phyloP scores from a whole-genome alignment of 441 rosid species.

The Biscutella laevigata region DNA sequence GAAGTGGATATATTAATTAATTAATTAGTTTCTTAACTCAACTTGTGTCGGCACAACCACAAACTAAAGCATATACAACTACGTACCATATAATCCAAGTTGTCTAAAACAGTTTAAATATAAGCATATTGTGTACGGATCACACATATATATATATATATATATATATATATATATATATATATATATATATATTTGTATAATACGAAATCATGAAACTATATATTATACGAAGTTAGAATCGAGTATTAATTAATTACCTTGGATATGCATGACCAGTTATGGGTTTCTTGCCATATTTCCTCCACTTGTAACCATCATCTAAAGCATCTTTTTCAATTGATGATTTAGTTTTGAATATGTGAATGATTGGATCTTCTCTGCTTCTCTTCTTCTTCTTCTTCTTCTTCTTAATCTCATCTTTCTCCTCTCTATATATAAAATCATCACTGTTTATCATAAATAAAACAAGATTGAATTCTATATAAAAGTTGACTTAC shows the following conservation, averaged over 20 bases:
- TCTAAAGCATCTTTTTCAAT: neutral
- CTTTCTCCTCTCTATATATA: constrained; percentile 17
- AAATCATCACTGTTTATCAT: too few relatives aligned
- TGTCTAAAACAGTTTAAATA: too few relatives aligned
- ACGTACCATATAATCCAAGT: constrained; percentile 1
- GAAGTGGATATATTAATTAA: neutral
- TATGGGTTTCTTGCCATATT: constrained; percentile 26
- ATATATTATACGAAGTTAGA: neutral
- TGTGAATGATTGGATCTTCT: constrained; percentile 4
- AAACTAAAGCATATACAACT: too few relatives aligned
- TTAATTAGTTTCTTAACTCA: too few relatives aligned
- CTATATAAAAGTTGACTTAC: constrained; percentile 8
- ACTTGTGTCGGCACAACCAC: too few relatives aligned
- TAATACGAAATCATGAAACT: too few relatives aligned
- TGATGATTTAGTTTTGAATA: constrained; percentile 14
- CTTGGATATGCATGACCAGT: constrained; percentile 18
- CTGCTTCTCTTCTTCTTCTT: constrained; percentile 23
- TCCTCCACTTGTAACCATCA: constrained; percentile 27
- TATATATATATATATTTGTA: too few relatives aligned
- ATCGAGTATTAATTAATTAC: constrained; percentile 14
- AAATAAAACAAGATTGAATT: too few relatives aligned
- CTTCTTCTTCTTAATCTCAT: too few relatives aligned
- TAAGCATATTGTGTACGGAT: too few relatives aligned
- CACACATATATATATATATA: too few relatives aligned
- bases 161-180: too few relatives aligned